A percentile compares a stretch with the other conserved stretches of the same genome.
phyloP scores from a whole-genome alignment of 2,329 filamentous ascomycete species.

The Cladosporium halotolerans region DNA sequence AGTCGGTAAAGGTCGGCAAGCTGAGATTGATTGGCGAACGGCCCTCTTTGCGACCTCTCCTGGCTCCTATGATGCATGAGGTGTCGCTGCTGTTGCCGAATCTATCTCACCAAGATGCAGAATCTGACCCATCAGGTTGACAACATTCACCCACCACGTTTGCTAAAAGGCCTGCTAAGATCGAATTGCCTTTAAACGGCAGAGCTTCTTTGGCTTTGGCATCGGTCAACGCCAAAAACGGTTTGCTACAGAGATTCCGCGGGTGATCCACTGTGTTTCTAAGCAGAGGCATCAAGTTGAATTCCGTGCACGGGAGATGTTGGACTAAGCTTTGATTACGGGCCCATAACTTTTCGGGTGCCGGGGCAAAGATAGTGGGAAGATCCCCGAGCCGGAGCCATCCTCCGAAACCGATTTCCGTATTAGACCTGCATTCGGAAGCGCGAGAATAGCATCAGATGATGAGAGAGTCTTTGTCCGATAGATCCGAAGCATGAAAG shows the following conservation, averaged over 20 bases:
- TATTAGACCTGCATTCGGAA: neutral
- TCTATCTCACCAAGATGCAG: too few species aligned
- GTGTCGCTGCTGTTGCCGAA: too few species aligned
- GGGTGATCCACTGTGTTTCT: conserved; percentile 6
- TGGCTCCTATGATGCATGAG: neutral
- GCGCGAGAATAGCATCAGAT: too few species aligned
- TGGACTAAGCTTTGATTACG: conserved; percentile 6
- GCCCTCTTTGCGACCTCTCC: neutral
- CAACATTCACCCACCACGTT: neutral
- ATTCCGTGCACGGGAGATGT: neutral
- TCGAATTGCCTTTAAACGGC: too few species aligned
- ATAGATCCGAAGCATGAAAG: neutral
- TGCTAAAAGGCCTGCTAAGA: neutral
- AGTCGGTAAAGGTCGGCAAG: neutral
- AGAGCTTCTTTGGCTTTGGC: neutral
- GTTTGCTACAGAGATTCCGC: neutral
- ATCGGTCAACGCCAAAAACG: neutral
- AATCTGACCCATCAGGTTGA: too few species aligned
- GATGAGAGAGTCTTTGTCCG: neutral
- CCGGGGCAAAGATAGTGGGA: neutral
- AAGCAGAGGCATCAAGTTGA: neutral
- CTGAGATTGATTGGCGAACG: neutral
- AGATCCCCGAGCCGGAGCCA: neutral
- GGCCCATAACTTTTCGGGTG: conserved; percentile 7
- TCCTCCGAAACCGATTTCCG: neutral